Evolutionary conservation across 306 rosid species (phyloP).

Genomic region (Begonia peltatifolia): DNA sequence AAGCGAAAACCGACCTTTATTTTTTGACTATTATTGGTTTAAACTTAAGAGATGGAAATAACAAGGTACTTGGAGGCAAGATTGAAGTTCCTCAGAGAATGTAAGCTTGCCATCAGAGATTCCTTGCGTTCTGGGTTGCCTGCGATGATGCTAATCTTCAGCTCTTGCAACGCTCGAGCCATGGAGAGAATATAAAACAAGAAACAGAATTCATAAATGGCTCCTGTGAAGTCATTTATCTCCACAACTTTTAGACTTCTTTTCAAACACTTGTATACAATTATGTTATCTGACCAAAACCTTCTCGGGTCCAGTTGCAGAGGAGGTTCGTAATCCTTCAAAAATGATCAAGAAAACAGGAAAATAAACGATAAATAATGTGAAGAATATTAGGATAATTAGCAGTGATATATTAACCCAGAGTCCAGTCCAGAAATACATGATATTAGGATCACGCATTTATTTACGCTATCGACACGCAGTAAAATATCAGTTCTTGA

Average conservation of each 20-base stretch:
- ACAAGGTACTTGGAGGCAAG: not conserved
- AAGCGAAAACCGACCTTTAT: too few relatives aligned
- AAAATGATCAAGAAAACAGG: not conserved
- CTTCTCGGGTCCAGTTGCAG: not conserved
- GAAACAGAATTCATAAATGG: constrained; percentile 4
- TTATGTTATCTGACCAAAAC: not conserved
- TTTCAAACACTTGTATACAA: not conserved
- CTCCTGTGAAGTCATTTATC: constrained; percentile 11
- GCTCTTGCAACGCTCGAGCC: constrained; percentile 3
- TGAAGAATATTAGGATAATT: not conserved
- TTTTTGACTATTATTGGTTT: too few relatives aligned
- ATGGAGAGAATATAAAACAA: constrained; percentile 3
- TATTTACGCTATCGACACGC: too few relatives aligned
- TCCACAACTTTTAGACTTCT: constrained; percentile 10
- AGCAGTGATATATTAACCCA: not conserved
- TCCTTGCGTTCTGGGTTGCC: not conserved
- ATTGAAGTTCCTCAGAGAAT: not conserved
- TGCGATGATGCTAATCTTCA: not conserved
- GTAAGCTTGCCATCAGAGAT: not conserved
- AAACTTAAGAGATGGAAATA: not conserved
- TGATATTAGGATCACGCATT: too few relatives aligned
- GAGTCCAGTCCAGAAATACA: not conserved
- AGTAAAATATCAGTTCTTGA: too few relatives aligned
- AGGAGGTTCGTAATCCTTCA: constrained; percentile 22
- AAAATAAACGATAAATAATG: not conserved